phyloP scores from a whole-genome alignment of 768 basidiomycete species.

The Mycena galericulata region DNA sequence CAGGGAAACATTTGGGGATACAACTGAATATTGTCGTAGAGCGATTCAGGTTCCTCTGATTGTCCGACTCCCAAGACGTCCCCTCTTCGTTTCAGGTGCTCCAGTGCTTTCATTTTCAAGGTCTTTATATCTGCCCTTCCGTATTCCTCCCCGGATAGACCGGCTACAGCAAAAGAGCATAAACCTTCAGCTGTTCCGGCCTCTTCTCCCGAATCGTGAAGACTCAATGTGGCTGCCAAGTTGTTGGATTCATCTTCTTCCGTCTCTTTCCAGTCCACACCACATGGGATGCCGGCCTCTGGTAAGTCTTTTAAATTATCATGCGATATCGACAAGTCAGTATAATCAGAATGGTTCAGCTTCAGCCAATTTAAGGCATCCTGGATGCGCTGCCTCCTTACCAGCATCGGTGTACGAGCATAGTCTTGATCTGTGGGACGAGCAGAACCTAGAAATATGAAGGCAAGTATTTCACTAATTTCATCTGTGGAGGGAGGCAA shows the following conservation, averaged over 20 bases:
- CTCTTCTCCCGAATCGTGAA: neutral
- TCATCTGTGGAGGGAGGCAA: slow-evolving; percentile 39
- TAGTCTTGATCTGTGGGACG: slow-evolving; percentile 32
- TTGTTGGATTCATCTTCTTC: neutral
- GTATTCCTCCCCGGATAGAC: neutral
- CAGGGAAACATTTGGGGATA: slow-evolving; percentile 11
- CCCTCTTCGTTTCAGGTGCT: neutral
- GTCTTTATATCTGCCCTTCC: neutral
- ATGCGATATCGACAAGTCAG: neutral
- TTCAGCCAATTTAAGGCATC: slow-evolving; percentile 24
- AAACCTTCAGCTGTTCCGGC: neutral
- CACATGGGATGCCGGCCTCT: neutral
- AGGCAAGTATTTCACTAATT: slow-evolving; percentile 39
- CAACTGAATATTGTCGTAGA: neutral
- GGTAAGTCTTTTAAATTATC: neutral
- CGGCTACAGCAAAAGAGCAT: neutral
- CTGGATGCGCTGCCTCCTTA: neutral
- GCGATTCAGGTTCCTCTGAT: neutral
- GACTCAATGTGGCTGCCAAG: neutral
- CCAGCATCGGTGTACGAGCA: slow-evolving; percentile 12
- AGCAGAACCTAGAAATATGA: slow-evolving; percentile 22
- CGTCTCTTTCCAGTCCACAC: slow-evolving; percentile 3
- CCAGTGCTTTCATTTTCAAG: neutral
- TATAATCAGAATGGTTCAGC: slow-evolving; percentile 21
- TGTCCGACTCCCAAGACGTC: neutral